These are phyloP conservation scores for Wickerhamiella nectarea DNA, from an alignment of 805 yeast genomes.

Conservation along the genomic window DNA sequence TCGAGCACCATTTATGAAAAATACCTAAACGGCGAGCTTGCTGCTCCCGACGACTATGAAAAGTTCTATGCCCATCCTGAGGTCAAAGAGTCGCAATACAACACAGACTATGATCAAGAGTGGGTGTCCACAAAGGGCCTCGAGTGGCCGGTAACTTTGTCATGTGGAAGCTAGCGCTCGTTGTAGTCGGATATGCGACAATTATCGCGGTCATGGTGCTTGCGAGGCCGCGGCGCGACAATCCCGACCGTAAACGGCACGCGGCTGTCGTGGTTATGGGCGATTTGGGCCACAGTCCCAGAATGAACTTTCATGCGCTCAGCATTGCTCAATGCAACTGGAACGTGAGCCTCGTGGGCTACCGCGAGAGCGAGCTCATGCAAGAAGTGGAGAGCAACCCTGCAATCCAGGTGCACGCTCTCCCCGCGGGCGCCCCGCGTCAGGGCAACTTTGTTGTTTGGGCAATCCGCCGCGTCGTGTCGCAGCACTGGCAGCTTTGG, in stretches of 20 bases:
- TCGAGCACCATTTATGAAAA: conserved; percentile 2
- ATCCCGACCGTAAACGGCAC: conserved; percentile 30
- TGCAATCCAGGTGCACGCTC: conserved; percentile 22
- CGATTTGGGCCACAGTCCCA: conserved; percentile 87
- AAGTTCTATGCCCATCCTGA: neutral
- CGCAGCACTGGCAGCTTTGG: conserved; percentile 38
- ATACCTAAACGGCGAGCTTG: neutral
- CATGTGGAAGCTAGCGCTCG: neutral
- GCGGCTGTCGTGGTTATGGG: conserved; percentile 77
- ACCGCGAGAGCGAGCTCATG: conserved; percentile 27
- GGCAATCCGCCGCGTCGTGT: conserved; percentile 43
- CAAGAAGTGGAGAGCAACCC: conserved; percentile 18
- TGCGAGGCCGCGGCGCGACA: conserved; percentile 8
- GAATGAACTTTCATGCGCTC: conserved; percentile 82
- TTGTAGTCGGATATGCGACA: neutral
- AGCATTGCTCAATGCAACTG: conserved; percentile 59
- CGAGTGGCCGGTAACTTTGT: conserved; percentile 3
- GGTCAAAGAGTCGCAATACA: conserved; percentile 2
- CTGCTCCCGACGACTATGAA: conserved; percentile 2
- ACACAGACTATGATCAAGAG: neutral
- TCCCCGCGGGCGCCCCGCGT: conserved; percentile 20
- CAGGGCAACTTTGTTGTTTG: conserved; percentile 40
- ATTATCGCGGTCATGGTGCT: neutral
- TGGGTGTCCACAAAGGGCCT: conserved; percentile 1
- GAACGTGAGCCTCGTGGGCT: conserved; percentile 76